A percentile compares a stretch with the other conserved stretches of the same genome.
Evolutionary conservation across 2,329 filamentous ascomycete species (phyloP).

Genomic region (Pseudogymnoascus sp.): DNA sequence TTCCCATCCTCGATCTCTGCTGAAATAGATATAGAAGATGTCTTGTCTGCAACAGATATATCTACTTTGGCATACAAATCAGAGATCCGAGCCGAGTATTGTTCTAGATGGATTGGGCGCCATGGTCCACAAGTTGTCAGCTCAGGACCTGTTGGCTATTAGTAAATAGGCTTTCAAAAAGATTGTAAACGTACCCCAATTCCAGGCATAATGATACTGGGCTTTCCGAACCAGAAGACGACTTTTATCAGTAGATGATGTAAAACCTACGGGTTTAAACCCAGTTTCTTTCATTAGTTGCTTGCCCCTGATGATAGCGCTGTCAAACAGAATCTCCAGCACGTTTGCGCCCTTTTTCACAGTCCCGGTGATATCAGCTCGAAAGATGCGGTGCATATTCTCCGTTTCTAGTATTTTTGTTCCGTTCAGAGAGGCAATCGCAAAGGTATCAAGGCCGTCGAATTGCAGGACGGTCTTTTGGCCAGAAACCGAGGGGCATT

Average conservation of each 20-base stretch:
- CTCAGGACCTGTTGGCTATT: conserved; percentile 19
- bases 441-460: conserved; percentile 58
- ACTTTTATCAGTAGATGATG: conserved; percentile 33
- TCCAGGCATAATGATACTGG: conserved; percentile 64
- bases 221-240: conserved; percentile 35
- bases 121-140: conserved; percentile 62
- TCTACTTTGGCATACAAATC: conserved; percentile 55
- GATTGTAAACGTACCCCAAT: conserved; percentile 52
- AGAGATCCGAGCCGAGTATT: conserved; percentile 54
- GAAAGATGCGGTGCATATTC: conserved; percentile 58
- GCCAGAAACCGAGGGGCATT: conserved; percentile 15
- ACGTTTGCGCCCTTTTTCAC: conserved; percentile 32
- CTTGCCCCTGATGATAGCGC: conserved; percentile 29
- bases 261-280: background rate
- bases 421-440: conserved; percentile 49
- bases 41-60: conserved; percentile 30
- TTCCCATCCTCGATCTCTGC: background rate
- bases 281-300: background rate
- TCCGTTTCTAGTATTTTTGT: conserved; percentile 45
- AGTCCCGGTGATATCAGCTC: conserved; percentile 41
- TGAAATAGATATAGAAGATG: background rate
- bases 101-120: conserved; percentile 61
- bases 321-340: conserved; percentile 51
- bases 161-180: background rate
- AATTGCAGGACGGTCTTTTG: conserved; percentile 46